Evolutionary conservation across 352 stramenopile species (phyloP).

Genomic region (Thraustotheca clavata): DNA sequence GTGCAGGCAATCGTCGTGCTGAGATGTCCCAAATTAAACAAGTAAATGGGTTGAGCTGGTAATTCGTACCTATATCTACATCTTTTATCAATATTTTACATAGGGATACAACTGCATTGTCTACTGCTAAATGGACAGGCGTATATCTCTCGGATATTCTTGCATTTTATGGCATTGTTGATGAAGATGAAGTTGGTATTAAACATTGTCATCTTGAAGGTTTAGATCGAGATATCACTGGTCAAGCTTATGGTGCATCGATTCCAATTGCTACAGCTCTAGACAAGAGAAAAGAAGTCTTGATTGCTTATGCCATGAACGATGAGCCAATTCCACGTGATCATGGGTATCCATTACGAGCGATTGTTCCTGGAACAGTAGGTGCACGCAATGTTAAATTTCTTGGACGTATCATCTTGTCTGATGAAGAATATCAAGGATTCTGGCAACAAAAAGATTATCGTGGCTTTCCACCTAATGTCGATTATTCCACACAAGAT

Average conservation of each 20-base stretch:
- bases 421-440: conserved; percentile 70
- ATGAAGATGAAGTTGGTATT: conserved; percentile 40
- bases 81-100: neutral
- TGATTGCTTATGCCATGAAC: conserved; percentile 99
- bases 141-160: conserved; percentile 92
- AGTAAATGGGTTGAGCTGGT: conserved; percentile 74
- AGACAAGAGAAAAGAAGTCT: conserved; percentile 90
- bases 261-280: conserved; percentile 93
- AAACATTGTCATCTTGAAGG: conserved; percentile 84
- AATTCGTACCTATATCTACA: neutral
- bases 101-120: conserved; percentile 86
- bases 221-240: conserved; percentile 69
- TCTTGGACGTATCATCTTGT: conserved; percentile 86
- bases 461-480: conserved; percentile 79
- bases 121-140: conserved; percentile 93
- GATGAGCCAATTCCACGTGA: conserved; percentile 87
- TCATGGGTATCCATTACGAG: conserved; percentile 94
- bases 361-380: conserved; percentile 93
- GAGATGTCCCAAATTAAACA: conserved; percentile 91
- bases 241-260: conserved; percentile 77
- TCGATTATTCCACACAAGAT: conserved; percentile 77
- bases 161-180: conserved; percentile 69
- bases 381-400: conserved; percentile 97
- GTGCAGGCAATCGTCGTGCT: conserved; percentile 92
- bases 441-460: conserved; percentile 92